phyloP scores from a whole-genome alignment of 208 protist species.

The Leishmania braziliensis region DNA sequence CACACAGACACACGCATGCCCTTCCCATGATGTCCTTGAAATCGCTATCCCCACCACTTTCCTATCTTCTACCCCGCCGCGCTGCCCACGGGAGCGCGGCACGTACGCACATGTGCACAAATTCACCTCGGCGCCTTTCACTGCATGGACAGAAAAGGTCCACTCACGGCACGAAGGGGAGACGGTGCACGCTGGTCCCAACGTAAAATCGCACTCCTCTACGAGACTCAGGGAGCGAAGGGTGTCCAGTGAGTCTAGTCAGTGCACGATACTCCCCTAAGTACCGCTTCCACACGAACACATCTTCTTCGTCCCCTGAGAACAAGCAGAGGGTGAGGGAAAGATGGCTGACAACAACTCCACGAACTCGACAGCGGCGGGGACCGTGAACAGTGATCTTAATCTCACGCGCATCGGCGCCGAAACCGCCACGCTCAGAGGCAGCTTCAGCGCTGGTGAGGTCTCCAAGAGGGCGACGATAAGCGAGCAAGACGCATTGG shows the following conservation, averaged over 20 bases:
- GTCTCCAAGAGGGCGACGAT: background rate
- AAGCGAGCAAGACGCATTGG: background rate
- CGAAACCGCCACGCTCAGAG: background rate
- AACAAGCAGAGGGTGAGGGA: background rate
- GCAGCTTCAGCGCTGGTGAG: background rate
- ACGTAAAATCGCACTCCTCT: background rate
- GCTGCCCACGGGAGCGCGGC: background rate
- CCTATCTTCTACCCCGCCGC: background rate
- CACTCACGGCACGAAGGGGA: background rate
- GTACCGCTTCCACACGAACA: background rate
- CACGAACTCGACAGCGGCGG: background rate
- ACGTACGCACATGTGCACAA: background rate
- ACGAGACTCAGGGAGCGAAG: background rate
- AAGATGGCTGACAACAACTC: constrained; percentile 6
- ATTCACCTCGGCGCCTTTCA: background rate
- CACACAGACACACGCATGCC: background rate
- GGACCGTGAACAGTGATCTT: background rate
- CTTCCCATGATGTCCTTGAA: background rate
- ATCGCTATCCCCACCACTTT: background rate
- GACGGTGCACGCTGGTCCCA: background rate
- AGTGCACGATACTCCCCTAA: background rate
- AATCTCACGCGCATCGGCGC: background rate
- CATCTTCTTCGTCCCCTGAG: background rate
- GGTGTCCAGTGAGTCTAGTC: background rate
- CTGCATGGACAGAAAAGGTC: background rate